Evolutionary conservation across 2,329 filamentous ascomycete species (phyloP), one percentile per base, ranked within the genome.

Genomic region (Beauveria sp.): DNA sequence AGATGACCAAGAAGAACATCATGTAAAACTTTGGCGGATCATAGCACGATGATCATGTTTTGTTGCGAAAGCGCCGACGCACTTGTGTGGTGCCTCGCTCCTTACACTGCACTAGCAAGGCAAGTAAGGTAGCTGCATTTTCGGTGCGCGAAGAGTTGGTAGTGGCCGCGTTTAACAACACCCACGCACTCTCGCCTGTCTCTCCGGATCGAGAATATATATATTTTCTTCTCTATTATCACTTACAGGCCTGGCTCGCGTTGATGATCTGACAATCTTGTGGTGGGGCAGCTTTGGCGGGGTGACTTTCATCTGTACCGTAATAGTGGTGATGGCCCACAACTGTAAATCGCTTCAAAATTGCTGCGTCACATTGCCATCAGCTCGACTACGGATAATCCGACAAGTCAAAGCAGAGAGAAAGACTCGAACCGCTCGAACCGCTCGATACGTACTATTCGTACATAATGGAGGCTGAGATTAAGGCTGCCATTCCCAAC

Each of bases 401-500:
- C 57, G 48, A 51, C 57, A 45, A 45, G 38, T 34, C 38, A 40
- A 52, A 28, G 26, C 8, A 12, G 2, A 31, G 3, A 55, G 6
- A 28, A 43, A 28, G 16, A n/a, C 5, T 38, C 12, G 3, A 12
- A 50, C 24, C 45, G 34, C 5, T 34, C 31, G 34, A 34, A 20
- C 12, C 22, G 20, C 10, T 18, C 31, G 51, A 60, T 31, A 60
- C 48, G 6, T 10, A 16, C n/a, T 22, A 34, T 6, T 14, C 12
- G 6, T 51, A 14, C 43, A 76, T 64, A 66, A 96, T 96, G 92
- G 92, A 96, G 76, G 82, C 89, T 70, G 90, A 96, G 78, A 91
- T 96, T 73, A 89, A 88, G 78, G 81, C 88, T 64, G 85, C 91
- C 68, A 85, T 96, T 68, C 92, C 92, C 65, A 88, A 89, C 71